Conservation (phyloP, 495 filamentous ascomycete genomes). For the Clavariopsis aquatica region DNA sequence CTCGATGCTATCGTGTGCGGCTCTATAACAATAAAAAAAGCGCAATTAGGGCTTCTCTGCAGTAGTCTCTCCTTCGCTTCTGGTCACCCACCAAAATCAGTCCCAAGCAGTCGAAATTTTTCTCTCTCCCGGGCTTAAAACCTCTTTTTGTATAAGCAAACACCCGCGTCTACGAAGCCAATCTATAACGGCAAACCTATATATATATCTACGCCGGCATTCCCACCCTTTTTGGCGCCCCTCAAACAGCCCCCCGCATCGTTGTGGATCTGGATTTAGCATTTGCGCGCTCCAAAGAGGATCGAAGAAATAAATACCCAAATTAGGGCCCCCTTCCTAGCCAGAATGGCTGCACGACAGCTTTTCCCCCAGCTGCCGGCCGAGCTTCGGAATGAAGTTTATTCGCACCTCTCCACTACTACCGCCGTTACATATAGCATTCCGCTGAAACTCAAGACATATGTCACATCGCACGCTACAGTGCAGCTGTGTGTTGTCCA, state of each 20-base stretch:
- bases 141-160: too few relatives aligned
- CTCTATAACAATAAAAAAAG: not conserved
- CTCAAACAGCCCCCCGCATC: too few relatives aligned
- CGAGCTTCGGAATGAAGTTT: conserved; percentile 25
- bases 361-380: conserved; percentile 18
- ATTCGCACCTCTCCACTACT: not conserved
- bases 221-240: too few relatives aligned
- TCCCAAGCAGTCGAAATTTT: not conserved
- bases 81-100: not conserved
- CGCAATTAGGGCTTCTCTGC: not conserved
- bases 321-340: not conserved
- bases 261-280: too few relatives aligned
- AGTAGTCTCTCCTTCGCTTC: not conserved
- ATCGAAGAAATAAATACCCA: not conserved
- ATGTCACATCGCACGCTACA: conserved; percentile 3
- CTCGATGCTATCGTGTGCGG: not conserved
- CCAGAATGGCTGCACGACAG: conserved; percentile 1
- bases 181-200: not conserved
- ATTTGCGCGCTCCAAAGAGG: not conserved
- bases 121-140: not conserved
- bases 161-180: not conserved
- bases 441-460: conserved; percentile 7
- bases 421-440: not conserved
- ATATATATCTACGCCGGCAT: too few relatives aligned
- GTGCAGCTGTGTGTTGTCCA: not conserved